Conservation (phyloP, 2,329 filamentous ascomycete species). For the Conoideocrella luteorostrata region DNA sequence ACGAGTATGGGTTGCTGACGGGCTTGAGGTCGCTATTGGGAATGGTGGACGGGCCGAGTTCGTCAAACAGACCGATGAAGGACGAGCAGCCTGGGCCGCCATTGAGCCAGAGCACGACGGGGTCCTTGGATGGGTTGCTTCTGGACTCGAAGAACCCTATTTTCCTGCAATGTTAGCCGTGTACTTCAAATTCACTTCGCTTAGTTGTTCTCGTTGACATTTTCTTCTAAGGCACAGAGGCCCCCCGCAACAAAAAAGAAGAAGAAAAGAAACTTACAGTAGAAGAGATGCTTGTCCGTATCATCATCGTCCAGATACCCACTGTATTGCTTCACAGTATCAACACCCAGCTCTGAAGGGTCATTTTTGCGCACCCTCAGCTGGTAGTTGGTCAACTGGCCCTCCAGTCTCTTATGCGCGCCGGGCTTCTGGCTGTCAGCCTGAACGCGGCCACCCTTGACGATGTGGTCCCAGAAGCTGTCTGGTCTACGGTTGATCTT, state of each 20-base stretch:
- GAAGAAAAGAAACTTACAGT: slow-evolving; percentile 69
- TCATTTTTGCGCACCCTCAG: slow-evolving; percentile 86
- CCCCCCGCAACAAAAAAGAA: too few relatives aligned
- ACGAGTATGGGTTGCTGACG: slow-evolving; percentile 51
- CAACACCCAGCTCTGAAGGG: slow-evolving; percentile 74
- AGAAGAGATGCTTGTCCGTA: slow-evolving; percentile 95
- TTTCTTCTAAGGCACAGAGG: too few relatives aligned
- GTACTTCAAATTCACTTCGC: not conserved
- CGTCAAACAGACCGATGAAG: slow-evolving; percentile 44
- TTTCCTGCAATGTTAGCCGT: slow-evolving; percentile 23
- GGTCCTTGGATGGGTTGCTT: slow-evolving; percentile 28
- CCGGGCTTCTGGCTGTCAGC: slow-evolving; percentile 35
- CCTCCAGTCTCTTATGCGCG: slow-evolving; percentile 59
- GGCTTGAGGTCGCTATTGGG: slow-evolving; percentile 22
- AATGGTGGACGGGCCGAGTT: slow-evolving; percentile 77
- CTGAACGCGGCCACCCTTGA: slow-evolving; percentile 79
- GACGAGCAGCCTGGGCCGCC: slow-evolving; percentile 28
- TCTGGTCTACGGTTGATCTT: slow-evolving; percentile 57
- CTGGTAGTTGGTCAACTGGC: slow-evolving; percentile 78
- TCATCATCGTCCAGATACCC: slow-evolving; percentile 95
- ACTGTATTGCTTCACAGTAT: slow-evolving; percentile 94
- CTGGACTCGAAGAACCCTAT: slow-evolving; percentile 57
- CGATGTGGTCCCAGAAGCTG: slow-evolving; percentile 81
- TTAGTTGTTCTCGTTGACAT: not conserved
- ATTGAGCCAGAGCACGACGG: slow-evolving; percentile 50